Conservation (phyloP, 73 alveolate genomes). For the Paramecium pentaurelia region DNA sequence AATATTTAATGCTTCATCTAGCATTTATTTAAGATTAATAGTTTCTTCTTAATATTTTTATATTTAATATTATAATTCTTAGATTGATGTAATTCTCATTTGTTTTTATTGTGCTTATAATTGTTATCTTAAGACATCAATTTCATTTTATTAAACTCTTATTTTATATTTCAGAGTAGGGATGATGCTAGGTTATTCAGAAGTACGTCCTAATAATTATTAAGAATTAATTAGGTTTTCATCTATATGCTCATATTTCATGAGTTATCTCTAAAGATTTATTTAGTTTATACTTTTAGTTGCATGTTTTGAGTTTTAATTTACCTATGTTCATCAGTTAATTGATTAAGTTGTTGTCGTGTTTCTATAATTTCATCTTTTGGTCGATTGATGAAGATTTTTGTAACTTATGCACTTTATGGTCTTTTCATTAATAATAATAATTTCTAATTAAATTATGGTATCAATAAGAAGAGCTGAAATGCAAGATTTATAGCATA, state of each 20-base stretch:
- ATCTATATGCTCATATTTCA: neutral
- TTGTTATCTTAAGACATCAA: neutral
- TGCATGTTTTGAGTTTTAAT: neutral
- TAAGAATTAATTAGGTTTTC: neutral
- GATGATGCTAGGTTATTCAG: neutral
- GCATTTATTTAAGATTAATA: neutral
- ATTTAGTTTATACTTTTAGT: neutral
- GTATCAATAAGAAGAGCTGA: slow-evolving; percentile 57
- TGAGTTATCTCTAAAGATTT: neutral
- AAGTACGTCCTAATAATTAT: neutral
- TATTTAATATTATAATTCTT: neutral
- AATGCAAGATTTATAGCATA: slow-evolving; percentile 46
- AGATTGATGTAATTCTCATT: neutral
- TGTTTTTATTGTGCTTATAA: neutral
- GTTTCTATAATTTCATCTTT: neutral
- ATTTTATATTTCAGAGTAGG: neutral
- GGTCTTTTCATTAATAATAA: neutral
- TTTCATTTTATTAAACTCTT: neutral
- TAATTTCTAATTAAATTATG: slow-evolving; percentile 16
- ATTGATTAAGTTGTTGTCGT: neutral
- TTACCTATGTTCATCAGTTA: neutral
- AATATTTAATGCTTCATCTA: neutral
- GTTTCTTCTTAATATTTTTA: neutral
- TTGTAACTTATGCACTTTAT: neutral
- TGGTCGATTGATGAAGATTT: neutral